Base-by-base conservation (phyloP, 1,284 basidiomycete species). In the Pyrrhoderma lamaoense region DNA sequence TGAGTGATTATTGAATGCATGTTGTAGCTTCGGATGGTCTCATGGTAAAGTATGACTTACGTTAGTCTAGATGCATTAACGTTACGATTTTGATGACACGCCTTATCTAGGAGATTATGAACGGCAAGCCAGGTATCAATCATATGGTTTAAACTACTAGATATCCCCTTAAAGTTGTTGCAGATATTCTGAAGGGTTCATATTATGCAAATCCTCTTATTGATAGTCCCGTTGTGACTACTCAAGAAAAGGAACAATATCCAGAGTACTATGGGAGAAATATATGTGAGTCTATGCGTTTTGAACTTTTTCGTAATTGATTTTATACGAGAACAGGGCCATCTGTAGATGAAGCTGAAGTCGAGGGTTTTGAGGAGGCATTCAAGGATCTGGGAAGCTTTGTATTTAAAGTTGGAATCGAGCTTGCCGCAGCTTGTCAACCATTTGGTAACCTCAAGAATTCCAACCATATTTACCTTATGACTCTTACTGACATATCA, bases 161-260 rank as follows among this genome's bases (percentile, higher is more conserved):
- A 36, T 34, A 25, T 47, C 23, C 49, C 55, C 21, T 19, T 44
- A 36, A n/a, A 25, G n/a, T 3, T 2, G 35, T 42, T 14, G 36
- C 56, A 84, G 93, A 95, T 65, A 74, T 75, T 1, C 71, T 93
- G 56, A 95, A 96, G 65, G 93, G 93, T 2, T 91, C 87, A 0
- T 97, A 82, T 68, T 97, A 97, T 64, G 91, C 89, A 42, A 96
- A 96, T 62, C 91, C 91, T 2, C 67, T 85, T 13, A 62, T 84
- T 1, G 87, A 92, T 52, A 60, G 64, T 18, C 80, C 85, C 0
- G 65, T 72, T 25, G 82, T 90, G 2, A 66, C 79, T 9, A 65
- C 72, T 1, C 73, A 70, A 18, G 71, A 82, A 43, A 71, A 67
- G 51, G 61, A 67, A 19, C 65, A 71, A 21, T 80, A 90, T 65